Conservation (phyloP, 331 rosid genomes). For the Cydonia oblonga region DNA sequence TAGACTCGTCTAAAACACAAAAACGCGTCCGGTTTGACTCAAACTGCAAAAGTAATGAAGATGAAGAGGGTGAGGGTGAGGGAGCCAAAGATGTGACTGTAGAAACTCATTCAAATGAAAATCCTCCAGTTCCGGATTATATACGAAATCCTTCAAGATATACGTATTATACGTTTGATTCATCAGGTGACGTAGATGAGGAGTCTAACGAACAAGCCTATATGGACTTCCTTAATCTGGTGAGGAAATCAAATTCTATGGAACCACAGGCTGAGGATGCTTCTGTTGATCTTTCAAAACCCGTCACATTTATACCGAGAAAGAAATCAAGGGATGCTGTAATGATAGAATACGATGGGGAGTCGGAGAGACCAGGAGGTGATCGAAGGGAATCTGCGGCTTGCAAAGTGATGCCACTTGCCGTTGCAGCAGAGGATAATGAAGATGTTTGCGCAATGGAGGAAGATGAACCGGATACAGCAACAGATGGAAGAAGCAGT, state of each 20-base stretch:
- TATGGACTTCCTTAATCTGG: slow-evolving; percentile 50
- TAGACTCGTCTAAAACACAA: slow-evolving; percentile 27
- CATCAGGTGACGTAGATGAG: slow-evolving; percentile 49
- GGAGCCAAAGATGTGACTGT: slow-evolving; percentile 19
- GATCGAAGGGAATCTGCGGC: slow-evolving; percentile 23
- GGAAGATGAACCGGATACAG: slow-evolving; percentile 56
- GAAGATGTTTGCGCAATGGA: slow-evolving; percentile 76
- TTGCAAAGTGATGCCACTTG: slow-evolving; percentile 24
- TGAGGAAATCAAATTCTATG: slow-evolving; percentile 29
- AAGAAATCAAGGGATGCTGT: slow-evolving; percentile 54
- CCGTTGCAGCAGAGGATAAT: slow-evolving; percentile 38
- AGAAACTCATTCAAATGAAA: slow-evolving; percentile 18
- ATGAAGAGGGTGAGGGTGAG: not conserved
- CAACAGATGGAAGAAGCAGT: slow-evolving; percentile 23
- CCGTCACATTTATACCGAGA: slow-evolving; percentile 66
- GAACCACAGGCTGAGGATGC: slow-evolving; percentile 22
- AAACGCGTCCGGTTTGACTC: slow-evolving; percentile 91
- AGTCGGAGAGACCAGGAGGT: slow-evolving; percentile 26
- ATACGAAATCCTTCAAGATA: slow-evolving; percentile 62
- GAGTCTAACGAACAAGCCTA: slow-evolving; percentile 68
- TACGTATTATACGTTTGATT: slow-evolving; percentile 58
- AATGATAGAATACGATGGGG: slow-evolving; percentile 40
- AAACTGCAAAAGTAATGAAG: slow-evolving; percentile 27
- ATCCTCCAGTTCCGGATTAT: slow-evolving; percentile 61
- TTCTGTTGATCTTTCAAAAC: slow-evolving; percentile 38